Percentiles rank a stretch among this genome's conserved stretches.
Evolutionary conservation across 1,284 basidiomycete species (phyloP).

Genomic region (Malassezia vespertilionis): DNA sequence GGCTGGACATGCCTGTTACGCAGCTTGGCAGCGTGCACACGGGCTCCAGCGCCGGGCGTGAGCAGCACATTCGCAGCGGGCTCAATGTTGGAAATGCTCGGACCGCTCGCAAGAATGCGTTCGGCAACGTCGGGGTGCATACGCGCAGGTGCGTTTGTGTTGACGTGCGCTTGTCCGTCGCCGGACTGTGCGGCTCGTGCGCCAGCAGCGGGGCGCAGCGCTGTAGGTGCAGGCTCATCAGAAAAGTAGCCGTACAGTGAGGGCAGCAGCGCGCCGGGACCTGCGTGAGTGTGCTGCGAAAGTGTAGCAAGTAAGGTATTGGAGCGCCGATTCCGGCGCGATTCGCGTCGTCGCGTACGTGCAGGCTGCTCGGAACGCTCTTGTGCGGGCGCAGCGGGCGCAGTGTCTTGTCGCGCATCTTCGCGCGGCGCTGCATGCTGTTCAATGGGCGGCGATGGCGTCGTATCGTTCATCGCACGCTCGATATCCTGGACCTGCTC

Average conservation of each 20-base stretch:
- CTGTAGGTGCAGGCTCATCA: slow-evolving; percentile 13
- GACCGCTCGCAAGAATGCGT: slow-evolving; percentile 11
- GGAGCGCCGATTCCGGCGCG: neutral
- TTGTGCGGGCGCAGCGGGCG: too few relatives aligned
- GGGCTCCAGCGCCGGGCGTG: slow-evolving; percentile 8
- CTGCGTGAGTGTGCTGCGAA: neutral
- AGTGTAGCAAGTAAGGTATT: slow-evolving; percentile 11
- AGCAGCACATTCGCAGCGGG: neutral
- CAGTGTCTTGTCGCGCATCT: too few relatives aligned
- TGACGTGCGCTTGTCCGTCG: too few relatives aligned
- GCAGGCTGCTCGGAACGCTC: too few relatives aligned
- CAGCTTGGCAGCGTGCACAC: neutral
- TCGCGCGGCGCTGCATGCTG: too few relatives aligned
- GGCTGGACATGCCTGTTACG: slow-evolving; percentile 4
- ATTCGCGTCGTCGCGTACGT: neutral
- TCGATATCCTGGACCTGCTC: too few relatives aligned
- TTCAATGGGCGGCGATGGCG: too few relatives aligned
- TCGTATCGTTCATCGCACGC: too few relatives aligned
- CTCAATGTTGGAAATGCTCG: slow-evolving; percentile 12
- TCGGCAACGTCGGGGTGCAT: slow-evolving; percentile 7
- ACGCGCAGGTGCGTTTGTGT: neutral
- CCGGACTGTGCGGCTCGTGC: too few relatives aligned
- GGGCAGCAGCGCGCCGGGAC: slow-evolving; percentile 7
- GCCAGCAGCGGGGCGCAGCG: slow-evolving; percentile 9
- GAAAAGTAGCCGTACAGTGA: slow-evolving; percentile 14